Base-by-base conservation (phyloP, 495 filamentous ascomycete species). In the Penicillium arizonense region DNA sequence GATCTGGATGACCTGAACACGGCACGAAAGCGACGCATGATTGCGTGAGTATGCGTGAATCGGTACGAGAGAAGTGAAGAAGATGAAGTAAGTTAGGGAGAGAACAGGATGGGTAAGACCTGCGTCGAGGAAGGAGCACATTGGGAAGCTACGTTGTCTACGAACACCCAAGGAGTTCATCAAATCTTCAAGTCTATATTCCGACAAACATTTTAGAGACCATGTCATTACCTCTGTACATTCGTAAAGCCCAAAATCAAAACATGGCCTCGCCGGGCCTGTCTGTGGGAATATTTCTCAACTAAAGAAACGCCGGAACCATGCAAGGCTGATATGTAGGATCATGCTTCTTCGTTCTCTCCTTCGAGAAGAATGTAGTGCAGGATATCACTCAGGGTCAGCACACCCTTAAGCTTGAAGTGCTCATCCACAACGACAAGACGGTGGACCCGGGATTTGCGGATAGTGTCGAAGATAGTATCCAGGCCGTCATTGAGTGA, bases 381-480 rank as follows among this genome's bases (percentile, higher is more conserved):
- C 52, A 99, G 80, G 56, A 99, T 97, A 70, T 99, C 95, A 56
- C 92, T 96, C 50, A 99, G 77, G 7, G 92, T 96, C 24, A 99
- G 83, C 14, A 99, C 82, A 38, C 94, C 94, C 67, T 87, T 88
- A 34, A 99, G 81, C 42, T 83, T 81, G 70, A 85, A 89, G 47
- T 89, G 79, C 36, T 96, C 90, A 68, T 97, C 91, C 51, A 97
- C 89, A 34, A 99, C 86, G 38, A 97, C 87, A 23, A 99, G 75
- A 57, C 94, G 81, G 70, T 99, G 94, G 21, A 97, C 93, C 30
- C 95, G 81, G 12, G 90, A 96, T 69, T 89, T 92, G 57, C 94
- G 89, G 58, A 99, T 91, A 0, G 95, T 97, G 67, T 96, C 91
- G 64, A 97, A 97, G 58, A 99, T 94, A 23, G 94, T 90, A 64